Conservation (phyloP, 345 rosid species). For the Schrenkiella parvula region DNA sequence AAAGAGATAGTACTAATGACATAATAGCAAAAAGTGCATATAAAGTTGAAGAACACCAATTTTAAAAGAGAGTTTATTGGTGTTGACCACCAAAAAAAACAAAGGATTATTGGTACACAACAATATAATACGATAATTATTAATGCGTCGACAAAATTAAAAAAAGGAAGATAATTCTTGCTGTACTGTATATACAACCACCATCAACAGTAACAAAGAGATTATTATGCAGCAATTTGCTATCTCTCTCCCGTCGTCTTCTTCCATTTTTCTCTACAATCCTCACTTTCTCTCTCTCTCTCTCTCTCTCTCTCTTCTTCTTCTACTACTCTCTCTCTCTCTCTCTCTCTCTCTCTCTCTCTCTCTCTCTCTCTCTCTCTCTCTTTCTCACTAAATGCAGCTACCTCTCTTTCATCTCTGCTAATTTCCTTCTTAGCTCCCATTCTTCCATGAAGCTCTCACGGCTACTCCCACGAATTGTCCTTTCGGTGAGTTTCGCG, state of each 20-base stretch:
- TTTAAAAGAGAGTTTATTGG: not conserved
- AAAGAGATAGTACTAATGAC: no score
- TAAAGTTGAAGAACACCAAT: not conserved
- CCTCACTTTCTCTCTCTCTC: no score
- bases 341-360: not conserved
- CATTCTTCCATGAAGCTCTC: not conserved
- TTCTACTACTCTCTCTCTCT: not conserved
- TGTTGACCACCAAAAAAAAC: not conserved
- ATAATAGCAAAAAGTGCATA: no score
- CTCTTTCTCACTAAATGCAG: conserved; percentile 12
- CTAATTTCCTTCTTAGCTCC: not conserved
- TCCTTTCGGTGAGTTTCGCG: conserved; percentile 27
- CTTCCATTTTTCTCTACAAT: conserved; percentile 19
- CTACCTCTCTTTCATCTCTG: not conserved
- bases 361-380: conserved; percentile 4
- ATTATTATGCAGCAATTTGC: conserved; percentile 17
- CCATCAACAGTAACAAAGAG: conserved; percentile 25
- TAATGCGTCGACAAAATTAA: conserved; percentile 9
- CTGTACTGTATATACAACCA: conserved; percentile 23
- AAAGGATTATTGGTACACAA: not conserved
- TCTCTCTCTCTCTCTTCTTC: no score
- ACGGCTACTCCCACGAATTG: conserved; percentile 9
- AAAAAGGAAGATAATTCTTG: conserved; percentile 8
- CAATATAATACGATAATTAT: not conserved
- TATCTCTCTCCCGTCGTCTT: conserved; percentile 17